phyloP scores from a whole-genome alignment of 108 stramenopile species.

The Epipyxis sp. region DNA sequence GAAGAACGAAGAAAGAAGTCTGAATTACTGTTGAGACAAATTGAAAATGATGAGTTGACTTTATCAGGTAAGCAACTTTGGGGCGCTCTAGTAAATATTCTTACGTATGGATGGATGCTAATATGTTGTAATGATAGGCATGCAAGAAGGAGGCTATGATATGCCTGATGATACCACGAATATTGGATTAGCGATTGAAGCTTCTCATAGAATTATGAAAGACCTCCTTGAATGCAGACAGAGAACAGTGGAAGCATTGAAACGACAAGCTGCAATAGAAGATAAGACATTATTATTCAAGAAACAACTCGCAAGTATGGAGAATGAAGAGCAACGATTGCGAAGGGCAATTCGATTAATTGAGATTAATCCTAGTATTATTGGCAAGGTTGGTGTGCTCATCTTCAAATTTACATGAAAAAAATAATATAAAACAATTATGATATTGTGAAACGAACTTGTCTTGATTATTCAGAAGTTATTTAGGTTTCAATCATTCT shows the following conservation, averaged over 20 bases:
- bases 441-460: too few species aligned
- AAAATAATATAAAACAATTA: too few species aligned
- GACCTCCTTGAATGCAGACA: conserved; percentile 23
- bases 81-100: too few species aligned
- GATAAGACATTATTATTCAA: not conserved
- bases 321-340: conserved; percentile 26
- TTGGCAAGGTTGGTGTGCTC: too few species aligned
- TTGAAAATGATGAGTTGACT: conserved; percentile 16
- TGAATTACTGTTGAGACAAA: not conserved
- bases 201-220: not conserved
- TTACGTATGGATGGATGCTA: too few species aligned
- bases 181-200: not conserved
- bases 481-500: too few species aligned
- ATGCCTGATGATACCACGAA: not conserved
- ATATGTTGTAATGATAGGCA: too few species aligned
- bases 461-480: too few species aligned
- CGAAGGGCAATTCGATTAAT: conserved; percentile 24
- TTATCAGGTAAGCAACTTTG: too few species aligned
- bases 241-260: conserved; percentile 1
- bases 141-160: conserved; percentile 17
- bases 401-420: too few species aligned
- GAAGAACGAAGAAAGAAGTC: not conserved
- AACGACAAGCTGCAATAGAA: not conserved
- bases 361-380: not conserved
- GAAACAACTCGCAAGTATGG: not conserved